Evolutionary conservation across 2,329 filamentous ascomycete genomes (phyloP), one percentile per base, ranked within the genome.

Genomic region (Apiospora malaysiana): DNA sequence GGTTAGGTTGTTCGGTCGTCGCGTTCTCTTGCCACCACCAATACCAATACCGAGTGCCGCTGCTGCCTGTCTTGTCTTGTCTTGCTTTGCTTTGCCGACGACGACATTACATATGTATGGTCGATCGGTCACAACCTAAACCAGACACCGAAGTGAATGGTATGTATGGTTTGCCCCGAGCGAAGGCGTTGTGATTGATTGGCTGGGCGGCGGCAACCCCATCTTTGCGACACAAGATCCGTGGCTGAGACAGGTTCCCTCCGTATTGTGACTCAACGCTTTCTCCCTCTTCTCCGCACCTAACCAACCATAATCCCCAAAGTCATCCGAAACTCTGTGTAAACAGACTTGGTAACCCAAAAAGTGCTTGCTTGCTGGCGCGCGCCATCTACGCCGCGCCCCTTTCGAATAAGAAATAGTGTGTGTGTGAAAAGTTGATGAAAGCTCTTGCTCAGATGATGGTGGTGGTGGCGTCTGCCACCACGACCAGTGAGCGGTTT

Each of bases 191-290:
- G 18, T 63, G 56, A 63, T 63, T 63, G 56, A 63, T 63, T 63
- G 56, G 56, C 56, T 63, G 56, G 32, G 32, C 49, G 14, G 46
- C 51, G 51, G 16, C 51, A 18, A 18, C 51, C 8, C 51, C 51
- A 37, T 59, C 27, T 63, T 63, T 18, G 56, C 56, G 27, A 63
- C 56, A 63, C 56, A 40, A 40, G 56, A 63, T 63, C 56, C 56
- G 56, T 63, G 56, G 56, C 56, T 63, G 56, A 63, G 56, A 63
- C 56, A 63, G 21, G 49, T 56, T 32, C 49, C 25, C 23, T 23
- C 46, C 56, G 56, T n/a, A 63, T 40, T 63, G 56, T 63, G 56
- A 63, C 56, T 63, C 56, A 63, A 63, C 32, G 8, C 7, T 14
- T 25, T 3, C 32, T 9, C 37, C 3, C 32, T 9, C 37, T 18